Conservation (phyloP, 345 rosid genomes). For the Cardamine chenopodiifolia region DNA sequence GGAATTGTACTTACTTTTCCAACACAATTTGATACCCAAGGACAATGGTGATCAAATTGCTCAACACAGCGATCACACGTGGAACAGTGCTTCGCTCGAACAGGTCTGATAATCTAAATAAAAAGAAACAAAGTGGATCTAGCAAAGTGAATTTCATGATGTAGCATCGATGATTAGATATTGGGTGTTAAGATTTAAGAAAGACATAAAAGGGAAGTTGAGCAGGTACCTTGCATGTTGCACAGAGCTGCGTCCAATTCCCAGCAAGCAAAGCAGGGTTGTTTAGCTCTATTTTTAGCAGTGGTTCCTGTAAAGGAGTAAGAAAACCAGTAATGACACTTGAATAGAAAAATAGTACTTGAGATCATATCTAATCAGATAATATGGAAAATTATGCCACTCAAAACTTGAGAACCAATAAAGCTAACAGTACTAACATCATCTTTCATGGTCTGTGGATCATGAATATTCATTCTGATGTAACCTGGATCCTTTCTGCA, state of each 20-base stretch:
- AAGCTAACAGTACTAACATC: conserved; percentile 60
- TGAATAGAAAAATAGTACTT: conserved; percentile 6
- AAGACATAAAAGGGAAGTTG: conserved; percentile 11
- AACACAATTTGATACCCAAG: conserved; percentile 97
- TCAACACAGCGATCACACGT: conserved; percentile 94
- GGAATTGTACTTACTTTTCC: conserved; percentile 71
- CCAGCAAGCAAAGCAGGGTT: conserved; percentile 94
- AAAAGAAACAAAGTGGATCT: conserved; percentile 6
- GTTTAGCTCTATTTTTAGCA: conserved; percentile 86
- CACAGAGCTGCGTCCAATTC: conserved; percentile 97
- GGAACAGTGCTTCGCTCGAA: conserved; percentile 97
- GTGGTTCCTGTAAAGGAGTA: conserved; percentile 65
- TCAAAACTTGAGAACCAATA: conserved; percentile 15
- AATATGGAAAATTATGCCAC: conserved; percentile 12
- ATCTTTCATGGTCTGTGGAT: conserved; percentile 85
- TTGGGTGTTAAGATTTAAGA: neutral
- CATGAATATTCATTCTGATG: conserved; percentile 78
- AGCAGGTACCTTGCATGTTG: conserved; percentile 87
- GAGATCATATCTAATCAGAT: neutral
- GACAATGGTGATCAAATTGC: conserved; percentile 99
- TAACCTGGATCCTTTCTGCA: conserved; percentile 96
- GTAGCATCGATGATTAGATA: conserved; percentile 7
- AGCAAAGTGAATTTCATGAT: conserved; percentile 20
- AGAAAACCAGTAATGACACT: conserved; percentile 22
- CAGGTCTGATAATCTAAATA: conserved; percentile 87